Percentiles rank a stretch among this genome's conserved stretches.
These are phyloP conservation scores for Seiridium unicorne DNA, from an alignment of 2,329 filamentous ascomycete species.

Conservation along the genomic window DNA sequence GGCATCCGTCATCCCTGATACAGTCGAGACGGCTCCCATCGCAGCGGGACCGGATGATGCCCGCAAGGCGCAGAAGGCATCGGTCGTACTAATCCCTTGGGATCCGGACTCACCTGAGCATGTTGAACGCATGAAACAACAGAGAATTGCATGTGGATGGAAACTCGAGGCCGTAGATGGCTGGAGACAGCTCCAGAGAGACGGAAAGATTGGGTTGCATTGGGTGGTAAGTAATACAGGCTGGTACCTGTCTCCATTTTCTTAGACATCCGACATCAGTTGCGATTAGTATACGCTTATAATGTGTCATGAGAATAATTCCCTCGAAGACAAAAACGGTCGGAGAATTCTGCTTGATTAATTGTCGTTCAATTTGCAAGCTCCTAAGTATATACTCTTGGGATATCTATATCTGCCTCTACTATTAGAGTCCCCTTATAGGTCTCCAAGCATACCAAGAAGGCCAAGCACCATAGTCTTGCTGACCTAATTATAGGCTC, in stretches of 20 bases:
- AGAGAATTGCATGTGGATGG: constrained; percentile 25
- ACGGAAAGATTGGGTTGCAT: constrained; percentile 14
- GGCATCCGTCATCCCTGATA: not conserved
- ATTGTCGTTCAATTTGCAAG: no score
- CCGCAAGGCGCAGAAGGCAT: not conserved
- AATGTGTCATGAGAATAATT: no score
- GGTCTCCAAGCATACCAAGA: no score
- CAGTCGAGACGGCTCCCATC: not conserved
- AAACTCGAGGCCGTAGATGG: constrained; percentile 12
- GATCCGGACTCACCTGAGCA: constrained; percentile 21
- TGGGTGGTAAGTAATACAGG: constrained; percentile 14
- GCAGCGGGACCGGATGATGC: not conserved
- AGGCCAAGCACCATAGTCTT: no score
- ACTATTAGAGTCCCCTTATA: no score
- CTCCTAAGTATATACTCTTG: no score
- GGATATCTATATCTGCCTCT: no score
- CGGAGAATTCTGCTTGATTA: no score
- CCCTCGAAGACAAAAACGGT: no score
- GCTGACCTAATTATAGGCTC: constrained; percentile 11
- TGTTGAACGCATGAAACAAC: constrained; percentile 17
- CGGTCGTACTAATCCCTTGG: constrained; percentile 20
- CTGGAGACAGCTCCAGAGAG: constrained; percentile 19
- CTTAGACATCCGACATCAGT: not conserved
- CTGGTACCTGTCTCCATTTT: constrained; percentile 7
- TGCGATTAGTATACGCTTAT: no score